Evolutionary conservation across 2,329 filamentous ascomycete genomes (phyloP).

Genomic region (Pseudogymnoascus verrucosus): DNA sequence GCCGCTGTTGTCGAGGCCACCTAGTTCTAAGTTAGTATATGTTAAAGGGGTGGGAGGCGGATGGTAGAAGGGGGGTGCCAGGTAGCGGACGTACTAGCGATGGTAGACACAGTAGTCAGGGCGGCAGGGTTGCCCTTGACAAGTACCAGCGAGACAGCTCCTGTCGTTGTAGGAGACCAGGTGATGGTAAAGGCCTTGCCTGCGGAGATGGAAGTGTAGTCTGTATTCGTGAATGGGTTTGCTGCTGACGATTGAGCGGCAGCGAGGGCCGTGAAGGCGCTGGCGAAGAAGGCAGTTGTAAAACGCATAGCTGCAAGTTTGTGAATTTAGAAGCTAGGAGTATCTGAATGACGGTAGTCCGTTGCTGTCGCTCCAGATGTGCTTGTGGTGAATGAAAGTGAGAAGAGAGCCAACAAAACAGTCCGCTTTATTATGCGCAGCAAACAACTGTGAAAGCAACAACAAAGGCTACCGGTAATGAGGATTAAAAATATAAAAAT

Average conservation of each 20-base stretch:
- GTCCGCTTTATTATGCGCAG: not conserved
- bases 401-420: not conserved
- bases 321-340: not conserved
- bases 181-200: slow-evolving; percentile 13
- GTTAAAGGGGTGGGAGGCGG: not conserved
- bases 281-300: slow-evolving; percentile 14
- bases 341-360: not conserved
- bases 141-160: slow-evolving; percentile 17
- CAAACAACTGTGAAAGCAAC: not conserved
- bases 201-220: slow-evolving; percentile 12
- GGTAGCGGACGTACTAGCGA: slow-evolving; percentile 13
- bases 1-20: slow-evolving; percentile 12
- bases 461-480: not conserved
- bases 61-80: not conserved
- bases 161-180: slow-evolving; percentile 14
- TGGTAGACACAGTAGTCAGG: slow-evolving; percentile 11
- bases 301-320: slow-evolving; percentile 16
- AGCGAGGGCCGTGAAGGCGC: slow-evolving; percentile 8
- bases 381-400: not conserved
- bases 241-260: slow-evolving; percentile 10
- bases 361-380: not conserved
- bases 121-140: slow-evolving; percentile 14
- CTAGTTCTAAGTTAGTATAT: not conserved
- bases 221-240: slow-evolving; percentile 21
- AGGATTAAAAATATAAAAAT: not conserved